These are phyloP conservation scores for Patellifolia procumbens DNA, from an alignment of 179 eudicot species.

Conservation along the genomic window DNA sequence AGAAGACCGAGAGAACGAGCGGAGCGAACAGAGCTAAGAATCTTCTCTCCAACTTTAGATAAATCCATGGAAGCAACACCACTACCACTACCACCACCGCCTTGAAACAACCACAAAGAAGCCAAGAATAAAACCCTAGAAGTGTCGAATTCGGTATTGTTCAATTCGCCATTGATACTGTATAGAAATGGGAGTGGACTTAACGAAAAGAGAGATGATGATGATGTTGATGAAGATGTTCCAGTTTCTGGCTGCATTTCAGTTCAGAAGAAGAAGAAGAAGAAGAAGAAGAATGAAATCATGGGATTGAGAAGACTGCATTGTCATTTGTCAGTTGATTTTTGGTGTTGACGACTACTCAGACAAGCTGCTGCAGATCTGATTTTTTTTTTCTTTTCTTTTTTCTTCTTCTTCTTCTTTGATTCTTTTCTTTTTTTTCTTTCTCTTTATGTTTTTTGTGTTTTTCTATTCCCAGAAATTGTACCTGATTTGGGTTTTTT, in stretches of 20 bases:
- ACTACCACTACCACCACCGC: conserved; percentile 23
- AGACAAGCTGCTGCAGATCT: not conserved
- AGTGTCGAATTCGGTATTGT: conserved; percentile 44
- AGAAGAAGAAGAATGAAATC: conserved; percentile 4
- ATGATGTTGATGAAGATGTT: conserved; percentile 17
- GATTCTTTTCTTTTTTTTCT: too few species aligned
- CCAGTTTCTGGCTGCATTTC: conserved; percentile 27
- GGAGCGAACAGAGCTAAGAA: conserved; percentile 89
- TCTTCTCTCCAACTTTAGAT: conserved; percentile 77
- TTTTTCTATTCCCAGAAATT: too few species aligned
- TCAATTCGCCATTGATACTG: conserved; percentile 47
- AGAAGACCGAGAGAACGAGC: conserved; percentile 82
- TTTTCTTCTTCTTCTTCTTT: too few species aligned
- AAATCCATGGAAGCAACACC: conserved; percentile 74
- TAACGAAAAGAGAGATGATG: conserved; percentile 39
- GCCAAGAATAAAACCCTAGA: conserved; percentile 72
- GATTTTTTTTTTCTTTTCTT: not conserved
- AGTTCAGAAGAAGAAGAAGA: conserved; percentile 6
- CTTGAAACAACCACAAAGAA: conserved; percentile 65
- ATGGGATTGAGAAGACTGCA: conserved; percentile 14
- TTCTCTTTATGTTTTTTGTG: too few species aligned
- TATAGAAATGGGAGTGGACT: conserved; percentile 50
- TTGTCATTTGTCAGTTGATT: conserved; percentile 6
- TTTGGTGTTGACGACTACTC: not conserved
- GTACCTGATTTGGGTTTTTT: too few species aligned